Conservation (phyloP, 768 basidiomycete species). For the Dioszegia crocea region DNA sequence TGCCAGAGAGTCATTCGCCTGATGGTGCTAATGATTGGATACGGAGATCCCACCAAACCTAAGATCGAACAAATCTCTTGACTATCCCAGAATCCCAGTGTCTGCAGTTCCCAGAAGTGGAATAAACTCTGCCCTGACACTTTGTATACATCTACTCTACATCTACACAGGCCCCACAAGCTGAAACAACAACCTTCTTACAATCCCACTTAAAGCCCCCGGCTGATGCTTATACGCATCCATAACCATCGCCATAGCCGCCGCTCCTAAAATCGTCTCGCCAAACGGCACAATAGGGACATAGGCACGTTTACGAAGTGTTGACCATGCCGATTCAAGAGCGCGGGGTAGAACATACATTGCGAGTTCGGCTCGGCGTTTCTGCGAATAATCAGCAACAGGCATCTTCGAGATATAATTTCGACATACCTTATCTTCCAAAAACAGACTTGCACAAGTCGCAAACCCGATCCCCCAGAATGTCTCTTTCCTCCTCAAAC, state of each 20-base stretch:
- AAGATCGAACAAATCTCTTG: too few species aligned
- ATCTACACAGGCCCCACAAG: conserved; percentile 44
- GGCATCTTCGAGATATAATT: background rate
- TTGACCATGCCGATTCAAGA: conserved; percentile 83
- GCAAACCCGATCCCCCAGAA: conserved; percentile 72
- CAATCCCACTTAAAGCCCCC: conserved; percentile 38
- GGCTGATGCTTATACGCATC: conserved; percentile 52
- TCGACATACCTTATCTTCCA: conserved; percentile 66
- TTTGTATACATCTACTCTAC: too few species aligned
- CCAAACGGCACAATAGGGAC: conserved; percentile 55
- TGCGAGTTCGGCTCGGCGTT: conserved; percentile 74
- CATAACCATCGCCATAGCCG: conserved; percentile 91
- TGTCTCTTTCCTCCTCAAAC: conserved; percentile 64
- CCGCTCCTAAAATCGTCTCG: conserved; percentile 56
- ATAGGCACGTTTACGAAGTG: conserved; percentile 68
- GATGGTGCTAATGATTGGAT: too few species aligned
- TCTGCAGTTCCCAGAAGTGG: too few species aligned
- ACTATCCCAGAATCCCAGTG: too few species aligned
- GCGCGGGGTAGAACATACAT: conserved; percentile 67
- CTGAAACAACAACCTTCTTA: conserved; percentile 43
- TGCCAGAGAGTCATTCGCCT: too few species aligned
- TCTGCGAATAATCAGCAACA: conserved; percentile 31
- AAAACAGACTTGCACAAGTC: conserved; percentile 71
- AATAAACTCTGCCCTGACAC: too few species aligned
- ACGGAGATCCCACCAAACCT: too few species aligned